Conservation (phyloP, 768 basidiomycete species). For the Boletus patriciae region DNA sequence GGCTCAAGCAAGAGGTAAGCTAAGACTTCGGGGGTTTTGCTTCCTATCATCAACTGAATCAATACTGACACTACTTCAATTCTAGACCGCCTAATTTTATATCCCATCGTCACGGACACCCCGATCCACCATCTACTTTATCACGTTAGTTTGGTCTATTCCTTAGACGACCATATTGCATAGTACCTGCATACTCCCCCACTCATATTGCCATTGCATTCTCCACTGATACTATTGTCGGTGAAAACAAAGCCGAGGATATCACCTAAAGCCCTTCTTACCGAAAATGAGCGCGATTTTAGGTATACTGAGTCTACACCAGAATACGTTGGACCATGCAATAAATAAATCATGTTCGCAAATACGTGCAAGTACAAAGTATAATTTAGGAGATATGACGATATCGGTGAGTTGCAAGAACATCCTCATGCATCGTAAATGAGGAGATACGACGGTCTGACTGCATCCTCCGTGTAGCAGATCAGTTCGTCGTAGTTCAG, state of each 20-base stretch:
- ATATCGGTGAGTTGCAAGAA: background rate
- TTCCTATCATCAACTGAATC: background rate
- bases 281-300: background rate
- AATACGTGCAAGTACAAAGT: background rate
- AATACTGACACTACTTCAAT: background rate
- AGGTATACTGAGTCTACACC: background rate
- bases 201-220: conserved; percentile 29
- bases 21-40: background rate
- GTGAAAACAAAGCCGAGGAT: background rate
- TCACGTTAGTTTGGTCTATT: conserved; percentile 30
- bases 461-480: conserved; percentile 70
- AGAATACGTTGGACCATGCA: background rate
- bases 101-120: conserved; percentile 15
- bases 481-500: conserved; percentile 73
- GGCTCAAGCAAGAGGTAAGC: conserved; percentile 73
- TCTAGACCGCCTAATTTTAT: conserved; percentile 30
- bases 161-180: conserved; percentile 36
- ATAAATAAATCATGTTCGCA: conserved; percentile 8
- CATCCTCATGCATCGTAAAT: conserved; percentile 54
- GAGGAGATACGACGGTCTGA: conserved; percentile 68
- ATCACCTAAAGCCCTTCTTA: background rate
- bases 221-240: background rate
- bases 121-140: conserved; percentile 23
- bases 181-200: conserved; percentile 27
- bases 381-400: conserved; percentile 2